Percentiles rank a stretch among this genome's conserved stretches.
phyloP scores from a whole-genome alignment of 2,329 filamentous ascomycete species.

The Pestalotiopsis sp. region DNA sequence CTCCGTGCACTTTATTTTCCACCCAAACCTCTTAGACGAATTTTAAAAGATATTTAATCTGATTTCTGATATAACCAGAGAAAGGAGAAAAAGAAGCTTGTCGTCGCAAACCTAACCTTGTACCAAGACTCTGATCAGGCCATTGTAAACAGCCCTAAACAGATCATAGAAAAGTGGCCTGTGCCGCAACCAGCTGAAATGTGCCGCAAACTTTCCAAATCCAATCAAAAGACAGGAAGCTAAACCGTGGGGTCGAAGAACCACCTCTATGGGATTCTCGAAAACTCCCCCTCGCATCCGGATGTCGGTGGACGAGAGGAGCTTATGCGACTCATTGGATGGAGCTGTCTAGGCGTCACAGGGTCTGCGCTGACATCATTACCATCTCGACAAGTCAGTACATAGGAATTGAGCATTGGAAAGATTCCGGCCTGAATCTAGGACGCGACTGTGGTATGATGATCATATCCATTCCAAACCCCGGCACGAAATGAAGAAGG shows the following conservation, averaged over 20 bases:
- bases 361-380: neutral
- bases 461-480: neutral
- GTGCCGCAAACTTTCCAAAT: neutral
- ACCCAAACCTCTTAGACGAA: no score
- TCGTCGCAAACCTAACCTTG: no score
- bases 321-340: neutral
- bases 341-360: neutral
- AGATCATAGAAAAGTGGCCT: no score
- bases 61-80: no score
- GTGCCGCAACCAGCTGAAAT: neutral
- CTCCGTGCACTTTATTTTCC: no score
- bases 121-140: no score
- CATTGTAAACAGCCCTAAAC: no score
- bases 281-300: neutral
- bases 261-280: slow-evolving; percentile 1
- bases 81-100: no score
- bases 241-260: neutral
- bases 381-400: neutral
- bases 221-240: neutral
- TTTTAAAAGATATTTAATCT: no score
- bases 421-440: neutral
- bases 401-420: neutral
- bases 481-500: neutral
- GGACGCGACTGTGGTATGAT: neutral
- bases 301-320: neutral